phyloP scores from a whole-genome alignment of 345 rosid genomes.

The Jatropha curcas region DNA sequence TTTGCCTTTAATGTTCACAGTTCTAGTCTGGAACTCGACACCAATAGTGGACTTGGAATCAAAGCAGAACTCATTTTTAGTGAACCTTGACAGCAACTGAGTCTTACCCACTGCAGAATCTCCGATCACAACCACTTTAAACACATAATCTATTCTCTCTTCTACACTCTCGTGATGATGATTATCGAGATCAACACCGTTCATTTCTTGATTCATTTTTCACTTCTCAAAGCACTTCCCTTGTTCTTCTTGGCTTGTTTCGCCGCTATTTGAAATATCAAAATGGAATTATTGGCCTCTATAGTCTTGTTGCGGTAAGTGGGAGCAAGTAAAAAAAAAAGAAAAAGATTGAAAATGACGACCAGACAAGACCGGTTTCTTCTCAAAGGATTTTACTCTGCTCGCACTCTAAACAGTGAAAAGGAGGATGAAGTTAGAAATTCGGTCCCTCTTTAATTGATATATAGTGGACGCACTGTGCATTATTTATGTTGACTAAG shows the following conservation, averaged over 20 bases:
- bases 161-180: constrained; percentile 22
- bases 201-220: constrained; percentile 67
- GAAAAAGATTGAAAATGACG: background rate
- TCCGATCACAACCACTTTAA: constrained; percentile 77
- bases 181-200: constrained; percentile 40
- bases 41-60: constrained; percentile 88
- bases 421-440: background rate
- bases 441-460: background rate
- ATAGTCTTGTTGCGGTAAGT: no score
- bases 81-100: constrained; percentile 70
- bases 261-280: background rate
- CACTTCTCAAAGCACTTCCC: no score
- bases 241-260: background rate
- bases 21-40: constrained; percentile 81
- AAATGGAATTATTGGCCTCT: no score
- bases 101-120: constrained; percentile 87
- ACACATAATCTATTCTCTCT: constrained; percentile 71
- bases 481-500: background rate
- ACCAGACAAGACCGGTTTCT: background rate
- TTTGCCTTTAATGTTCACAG: constrained; percentile 55
- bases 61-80: constrained; percentile 64
- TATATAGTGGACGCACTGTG: background rate
- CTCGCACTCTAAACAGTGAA: background rate
- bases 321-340: constrained; percentile 7
- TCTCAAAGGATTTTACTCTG: background rate